Base-by-base conservation (phyloP, 495 filamentous ascomycete species). In the Penicillium alfredii region DNA sequence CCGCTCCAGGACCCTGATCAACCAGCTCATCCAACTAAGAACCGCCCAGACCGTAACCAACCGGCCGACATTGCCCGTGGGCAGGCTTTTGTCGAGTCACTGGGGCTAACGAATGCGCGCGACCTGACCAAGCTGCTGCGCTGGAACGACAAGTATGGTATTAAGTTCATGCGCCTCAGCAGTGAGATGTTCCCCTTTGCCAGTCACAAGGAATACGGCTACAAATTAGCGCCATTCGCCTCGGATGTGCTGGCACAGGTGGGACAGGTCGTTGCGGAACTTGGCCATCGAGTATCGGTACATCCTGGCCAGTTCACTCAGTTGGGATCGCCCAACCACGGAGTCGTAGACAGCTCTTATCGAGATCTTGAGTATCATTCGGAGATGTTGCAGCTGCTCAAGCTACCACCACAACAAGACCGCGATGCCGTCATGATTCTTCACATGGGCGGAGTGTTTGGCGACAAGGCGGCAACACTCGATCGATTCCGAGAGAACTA, bases 171-270 rank as follows among this genome's bases (percentile, higher is more conserved):
- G 71, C 81, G 90, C 3, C 69, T 97, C 12, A 90, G 84, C 47
- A 92, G 84, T 47, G 92, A 94, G 52, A 95, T 95, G 86, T 96
- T 96, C 42, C 92, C 90, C 1, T 96, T 96, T 55, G 88, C 92
- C 0, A 90, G 83, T 32, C 88, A 96, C 46, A 69, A 72, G 16
- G 81, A 83, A 38, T 88, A 94, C 45, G 92, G 88, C 0, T 98
- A 96, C 53, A 84, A 80, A 44, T 70, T 96, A 8, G 82, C 81
- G 0, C 84, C 84, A 0, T 96, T 98, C 56, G 92, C 93, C 1
- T 76, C 79, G 0, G 79, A 88, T 30, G 79, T 78, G 1, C 71
- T 96, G 3, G 80, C 69, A 3, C 78, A 92, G 35, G 86, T 75
- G 5, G 92, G 92, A 0, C 81, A 65, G 48, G 76, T 90, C 1